Evolutionary conservation across 2,329 filamentous ascomycete species (phyloP), one percentile per base, ranked within the genome.

Genomic region (Paracorniculantispora psalliotae): DNA sequence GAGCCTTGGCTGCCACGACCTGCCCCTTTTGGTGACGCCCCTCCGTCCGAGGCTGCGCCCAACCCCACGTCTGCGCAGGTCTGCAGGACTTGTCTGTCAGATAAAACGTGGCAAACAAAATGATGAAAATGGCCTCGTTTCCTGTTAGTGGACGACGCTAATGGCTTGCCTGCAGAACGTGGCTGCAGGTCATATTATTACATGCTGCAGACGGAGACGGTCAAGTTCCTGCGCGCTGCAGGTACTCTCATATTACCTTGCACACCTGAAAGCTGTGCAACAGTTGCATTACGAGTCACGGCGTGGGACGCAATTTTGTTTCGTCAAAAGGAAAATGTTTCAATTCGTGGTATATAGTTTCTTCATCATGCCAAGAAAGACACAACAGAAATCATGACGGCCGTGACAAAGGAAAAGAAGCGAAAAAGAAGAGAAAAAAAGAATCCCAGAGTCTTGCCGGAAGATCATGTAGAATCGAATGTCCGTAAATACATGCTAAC

Each of bases 301-400:
- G n/a, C n/a, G n/a, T n/a, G n/a, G n/a, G n/a, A n/a, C n/a, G n/a
- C n/a, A n/a, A n/a, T n/a, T n/a, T n/a, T n/a, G n/a, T n/a, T 30
- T 55, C 12, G 25, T 43, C 35, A 44, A 44, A 48, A n/a, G 17
- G 7, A 41, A 28, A 15, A 21, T 28, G 21, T 35, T 48, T 48
- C 44, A 48, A n/a, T 56, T 56, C 53, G 48, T 56, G 53, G 43
- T 48, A 56, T 56, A 48, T 56, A 28, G 5, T 39, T 23, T 56
- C 53, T 28, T 41, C 30, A 48, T 19, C 47, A 26, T 55, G 41
- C 52, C 54, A 50, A 41, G 50, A n/a, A 49, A 35, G 21, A 21
- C 44, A 50, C 19, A 35, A n/a, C n/a, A n/a, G n/a, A n/a, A n/a
- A n/a, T n/a, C n/a, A n/a, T n/a, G 15, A 28, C 47, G 12, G 26